Base-by-base conservation (phyloP, 2,329 filamentous ascomycete genomes). In the Pyrenophora tritici-repentis region DNA sequence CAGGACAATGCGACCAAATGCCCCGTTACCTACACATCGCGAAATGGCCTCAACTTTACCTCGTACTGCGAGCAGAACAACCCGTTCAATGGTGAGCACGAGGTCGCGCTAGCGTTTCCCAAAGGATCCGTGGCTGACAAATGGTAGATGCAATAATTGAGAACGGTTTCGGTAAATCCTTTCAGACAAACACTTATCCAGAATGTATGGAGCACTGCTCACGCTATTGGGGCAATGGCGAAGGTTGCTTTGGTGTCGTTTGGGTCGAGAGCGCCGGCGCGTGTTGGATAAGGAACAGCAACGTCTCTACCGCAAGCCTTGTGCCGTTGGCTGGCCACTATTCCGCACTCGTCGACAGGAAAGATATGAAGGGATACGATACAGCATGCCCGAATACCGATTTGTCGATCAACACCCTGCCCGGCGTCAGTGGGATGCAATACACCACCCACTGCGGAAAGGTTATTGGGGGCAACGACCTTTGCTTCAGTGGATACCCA, bases 151-250 rank as follows among this genome's bases (percentile, higher is more conserved):
- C 63, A 4, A 13, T 51, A 36, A 40, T 13, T 10, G 43, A 14
- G 8, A 32, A 32, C 13, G 42, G 42, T 13, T 10, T 16, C 2
- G 42, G 40, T 14, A 9, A 39, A 36, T 37, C 58, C 4, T 65
- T 67, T 46, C 45, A 36, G 5, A 51, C 58, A 6, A 34, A 42
- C 12, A 59, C 50, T 12, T 10, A 65, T 65, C 58, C 18, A 48
- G 31, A 65, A 61, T 71, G 67, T 36, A 63, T 71, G 61, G 67
- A 70, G 22, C 65, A 55, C 33, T 72, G 68, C 50, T 71, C 67
- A 20, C 56, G 68, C 34, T 72, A 55, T 50, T 66, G 62, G 62
- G 67, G 67, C 12, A 42, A 56, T 0, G 50, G 61, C 26, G 67
- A 66, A 53, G 68, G 67, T 6, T 72, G 68, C 50, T 72, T 61